These are phyloP conservation scores for Ichthyophthirius multifiliis DNA, from an alignment of 169 alveolate species.

Conservation along the genomic window DNA sequence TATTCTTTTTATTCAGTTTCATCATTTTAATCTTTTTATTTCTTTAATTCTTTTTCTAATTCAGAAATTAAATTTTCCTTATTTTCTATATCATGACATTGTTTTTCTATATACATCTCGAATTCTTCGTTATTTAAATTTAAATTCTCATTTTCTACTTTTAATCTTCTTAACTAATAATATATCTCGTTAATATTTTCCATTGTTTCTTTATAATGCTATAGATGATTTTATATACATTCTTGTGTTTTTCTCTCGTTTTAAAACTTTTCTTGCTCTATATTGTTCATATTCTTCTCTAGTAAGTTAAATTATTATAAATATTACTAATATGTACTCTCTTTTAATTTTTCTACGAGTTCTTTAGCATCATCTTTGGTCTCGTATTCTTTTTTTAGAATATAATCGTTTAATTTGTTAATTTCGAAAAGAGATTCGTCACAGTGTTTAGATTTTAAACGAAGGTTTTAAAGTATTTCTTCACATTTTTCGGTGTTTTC, in stretches of 20 bases:
- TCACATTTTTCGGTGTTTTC: not conserved
- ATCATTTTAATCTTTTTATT: not conserved
- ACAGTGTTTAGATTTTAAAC: no score
- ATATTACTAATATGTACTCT: not conserved
- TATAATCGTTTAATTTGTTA: not conserved
- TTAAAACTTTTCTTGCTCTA: not conserved
- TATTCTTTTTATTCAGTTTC: not conserved
- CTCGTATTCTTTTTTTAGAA: not conserved
- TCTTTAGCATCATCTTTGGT: slow-evolving; percentile 15
- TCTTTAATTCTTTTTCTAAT: not conserved
- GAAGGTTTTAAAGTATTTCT: not conserved
- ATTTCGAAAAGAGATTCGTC: slow-evolving; percentile 3
- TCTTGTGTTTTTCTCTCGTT: not conserved
- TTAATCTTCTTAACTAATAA: not conserved
- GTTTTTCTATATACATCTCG: not conserved
- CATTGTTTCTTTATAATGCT: not conserved
- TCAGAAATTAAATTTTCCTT: not conserved
- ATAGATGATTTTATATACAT: not conserved
- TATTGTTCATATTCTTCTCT: not conserved
- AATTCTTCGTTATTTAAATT: not conserved
- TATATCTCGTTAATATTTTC: slow-evolving; percentile 4
- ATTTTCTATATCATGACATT: not conserved
- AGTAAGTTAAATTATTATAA: not conserved
- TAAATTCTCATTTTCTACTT: not conserved
- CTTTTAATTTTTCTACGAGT: not conserved